Evolutionary conservation across 208 protist genomes (phyloP).

Genomic region (Strigomonas culicis): DNA sequence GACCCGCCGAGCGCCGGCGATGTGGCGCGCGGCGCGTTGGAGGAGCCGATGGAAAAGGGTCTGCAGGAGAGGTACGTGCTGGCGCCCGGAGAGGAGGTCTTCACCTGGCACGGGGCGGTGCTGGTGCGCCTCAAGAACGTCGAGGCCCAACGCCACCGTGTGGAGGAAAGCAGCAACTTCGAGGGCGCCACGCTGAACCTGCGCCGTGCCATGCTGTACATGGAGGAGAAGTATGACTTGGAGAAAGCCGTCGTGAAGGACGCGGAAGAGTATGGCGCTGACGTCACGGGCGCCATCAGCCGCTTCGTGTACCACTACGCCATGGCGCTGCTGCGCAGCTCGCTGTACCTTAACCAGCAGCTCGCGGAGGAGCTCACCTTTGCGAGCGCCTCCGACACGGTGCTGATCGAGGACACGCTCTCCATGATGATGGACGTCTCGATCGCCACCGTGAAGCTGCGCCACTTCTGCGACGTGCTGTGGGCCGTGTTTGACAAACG

Average conservation of each 20-base stretch:
- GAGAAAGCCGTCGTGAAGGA: constrained; percentile 30
- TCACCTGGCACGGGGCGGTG: constrained; percentile 65
- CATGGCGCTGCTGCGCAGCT: constrained; percentile 64
- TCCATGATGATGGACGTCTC: constrained; percentile 87
- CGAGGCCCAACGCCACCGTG: constrained; percentile 30
- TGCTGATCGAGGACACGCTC: constrained; percentile 81
- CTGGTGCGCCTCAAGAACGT: constrained; percentile 47
- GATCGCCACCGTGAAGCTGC: constrained; percentile 75
- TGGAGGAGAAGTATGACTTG: constrained; percentile 84
- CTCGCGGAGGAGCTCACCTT: constrained; percentile 55
- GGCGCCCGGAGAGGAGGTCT: constrained; percentile 51
- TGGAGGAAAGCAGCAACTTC: constrained; percentile 39
- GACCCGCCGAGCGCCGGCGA: background rate
- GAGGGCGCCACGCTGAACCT: constrained; percentile 65
- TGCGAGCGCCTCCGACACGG: constrained; percentile 67
- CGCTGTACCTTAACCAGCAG: constrained; percentile 64
- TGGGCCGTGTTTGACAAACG: constrained; percentile 17
- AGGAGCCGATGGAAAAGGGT: constrained; percentile 4
- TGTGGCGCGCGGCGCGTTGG: constrained; percentile 20
- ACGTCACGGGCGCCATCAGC: constrained; percentile 21
- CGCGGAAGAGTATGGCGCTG: constrained; percentile 13
- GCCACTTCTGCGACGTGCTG: constrained; percentile 61
- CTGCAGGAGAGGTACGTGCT: constrained; percentile 34
- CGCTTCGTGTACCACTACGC: constrained; percentile 55
- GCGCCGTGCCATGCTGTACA: constrained; percentile 80